phyloP scores from a whole-genome alignment of 202 grass and related monocot genomes.

The Saccharum hybrid region DNA sequence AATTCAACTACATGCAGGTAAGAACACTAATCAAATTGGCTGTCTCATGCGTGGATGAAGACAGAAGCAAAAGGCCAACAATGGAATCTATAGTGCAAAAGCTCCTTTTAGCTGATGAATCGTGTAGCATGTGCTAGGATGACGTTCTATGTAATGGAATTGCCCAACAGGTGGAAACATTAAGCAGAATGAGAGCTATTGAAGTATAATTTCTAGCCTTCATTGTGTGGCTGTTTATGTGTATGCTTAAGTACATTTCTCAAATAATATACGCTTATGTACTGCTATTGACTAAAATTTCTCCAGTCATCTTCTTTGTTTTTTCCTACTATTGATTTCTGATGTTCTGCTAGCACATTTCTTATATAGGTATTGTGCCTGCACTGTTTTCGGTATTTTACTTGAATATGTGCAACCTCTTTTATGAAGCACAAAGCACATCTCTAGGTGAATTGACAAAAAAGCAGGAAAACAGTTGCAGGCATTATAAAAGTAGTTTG shows the following conservation, averaged over 20 bases:
- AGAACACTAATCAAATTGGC: constrained; percentile 39
- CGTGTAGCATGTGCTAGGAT: constrained; percentile 12
- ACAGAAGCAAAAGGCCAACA: constrained; percentile 50
- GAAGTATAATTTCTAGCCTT: background rate
- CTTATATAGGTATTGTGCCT: background rate
- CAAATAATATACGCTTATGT: background rate
- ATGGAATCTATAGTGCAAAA: constrained; percentile 55
- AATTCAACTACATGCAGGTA: constrained; percentile 45
- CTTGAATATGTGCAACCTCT: background rate
- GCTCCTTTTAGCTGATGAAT: constrained; percentile 44
- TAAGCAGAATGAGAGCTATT: background rate
- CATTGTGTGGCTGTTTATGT: background rate
- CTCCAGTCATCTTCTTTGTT: background rate
- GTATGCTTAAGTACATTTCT: background rate
- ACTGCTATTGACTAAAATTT: background rate
- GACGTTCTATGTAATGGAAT: background rate
- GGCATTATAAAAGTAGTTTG: background rate
- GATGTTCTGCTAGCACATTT: background rate
- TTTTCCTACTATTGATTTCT: background rate
- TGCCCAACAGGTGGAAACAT: background rate
- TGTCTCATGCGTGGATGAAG: constrained; percentile 49
- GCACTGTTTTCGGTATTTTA: background rate
- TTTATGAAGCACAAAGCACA: constrained; percentile 11
- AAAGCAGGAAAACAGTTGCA: background rate
- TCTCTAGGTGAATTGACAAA: background rate